These are phyloP conservation scores for Sordaria brevicollis DNA, from an alignment of 495 filamentous ascomycete genomes.

Conservation along the genomic window DNA sequence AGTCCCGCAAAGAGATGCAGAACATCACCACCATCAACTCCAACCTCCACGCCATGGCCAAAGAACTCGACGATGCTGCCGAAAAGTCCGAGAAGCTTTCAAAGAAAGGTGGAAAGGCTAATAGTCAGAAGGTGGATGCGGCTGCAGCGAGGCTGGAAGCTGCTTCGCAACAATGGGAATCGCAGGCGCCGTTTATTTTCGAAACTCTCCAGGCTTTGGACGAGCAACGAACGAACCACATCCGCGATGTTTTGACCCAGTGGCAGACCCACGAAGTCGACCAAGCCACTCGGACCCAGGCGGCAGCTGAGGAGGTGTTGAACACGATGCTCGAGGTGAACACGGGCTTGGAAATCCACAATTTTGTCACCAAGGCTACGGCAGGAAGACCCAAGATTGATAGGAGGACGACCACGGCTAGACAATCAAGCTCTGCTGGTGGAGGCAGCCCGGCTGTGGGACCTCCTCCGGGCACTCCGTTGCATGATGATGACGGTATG, in stretches of 20 bases:
- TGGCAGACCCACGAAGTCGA: slow-evolving; percentile 89
- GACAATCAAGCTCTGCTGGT: slow-evolving; percentile 29
- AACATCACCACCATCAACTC: slow-evolving; percentile 73
- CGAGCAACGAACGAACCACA: slow-evolving; percentile 78
- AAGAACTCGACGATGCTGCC: slow-evolving; percentile 72
- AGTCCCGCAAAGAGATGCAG: slow-evolving; percentile 68
- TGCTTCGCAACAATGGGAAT: slow-evolving; percentile 81
- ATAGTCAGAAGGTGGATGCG: slow-evolving; percentile 66
- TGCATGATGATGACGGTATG: slow-evolving; percentile 44
- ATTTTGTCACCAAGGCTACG: slow-evolving; percentile 50
- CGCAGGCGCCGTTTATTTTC: slow-evolving; percentile 90
- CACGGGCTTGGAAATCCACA: slow-evolving; percentile 82
- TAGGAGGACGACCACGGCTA: slow-evolving; percentile 27
- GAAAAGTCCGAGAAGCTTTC: slow-evolving; percentile 80
- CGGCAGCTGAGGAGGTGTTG: slow-evolving; percentile 70
- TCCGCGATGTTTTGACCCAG: slow-evolving; percentile 88
- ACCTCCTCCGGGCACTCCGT: slow-evolving; percentile 16
- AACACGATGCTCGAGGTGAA: slow-evolving; percentile 80
- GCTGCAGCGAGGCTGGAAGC: slow-evolving; percentile 66
- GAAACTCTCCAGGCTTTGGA: slow-evolving; percentile 89
- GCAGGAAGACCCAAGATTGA: slow-evolving; percentile 40
- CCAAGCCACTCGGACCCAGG: slow-evolving; percentile 65
- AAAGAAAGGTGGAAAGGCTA: slow-evolving; percentile 69
- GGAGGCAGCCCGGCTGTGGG: slow-evolving; percentile 16
- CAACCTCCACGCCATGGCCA: slow-evolving; percentile 72